Evolutionary conservation across 108 stramenopile genomes (phyloP).

Genomic region (Fistulifera pelliculosa): DNA sequence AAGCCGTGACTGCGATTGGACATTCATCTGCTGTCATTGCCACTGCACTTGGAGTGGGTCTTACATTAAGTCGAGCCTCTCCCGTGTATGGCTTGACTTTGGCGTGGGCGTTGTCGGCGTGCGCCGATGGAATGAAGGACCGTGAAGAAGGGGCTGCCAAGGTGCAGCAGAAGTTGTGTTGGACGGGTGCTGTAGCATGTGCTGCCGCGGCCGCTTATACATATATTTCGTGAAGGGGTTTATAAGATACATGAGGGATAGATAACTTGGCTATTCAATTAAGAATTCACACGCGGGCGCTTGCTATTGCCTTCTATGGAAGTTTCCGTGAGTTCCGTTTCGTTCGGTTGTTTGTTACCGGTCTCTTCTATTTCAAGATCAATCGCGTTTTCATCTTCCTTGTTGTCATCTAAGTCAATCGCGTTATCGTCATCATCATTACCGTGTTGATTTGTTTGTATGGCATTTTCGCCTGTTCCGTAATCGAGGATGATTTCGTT

Average conservation of each 20-base stretch:
- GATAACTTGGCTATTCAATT: too few species aligned
- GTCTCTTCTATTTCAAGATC: slow-evolving; percentile 11
- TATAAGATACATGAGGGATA: too few species aligned
- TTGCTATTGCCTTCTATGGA: too few species aligned
- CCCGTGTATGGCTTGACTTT: slow-evolving; percentile 56
- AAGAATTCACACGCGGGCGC: too few species aligned
- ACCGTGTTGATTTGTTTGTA: neutral
- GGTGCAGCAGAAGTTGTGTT: too few species aligned
- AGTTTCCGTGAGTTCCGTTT: neutral
- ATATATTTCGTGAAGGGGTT: too few species aligned
- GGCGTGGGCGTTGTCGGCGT: slow-evolving; percentile 70
- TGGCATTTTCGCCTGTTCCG: slow-evolving; percentile 7
- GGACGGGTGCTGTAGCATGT: too few species aligned
- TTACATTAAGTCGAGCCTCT: slow-evolving; percentile 18
- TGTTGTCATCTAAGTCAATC: slow-evolving; percentile 7
- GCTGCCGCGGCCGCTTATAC: too few species aligned
- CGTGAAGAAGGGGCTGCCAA: neutral
- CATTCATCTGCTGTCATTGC: slow-evolving; percentile 51
- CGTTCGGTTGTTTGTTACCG: neutral
- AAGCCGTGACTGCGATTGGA: slow-evolving; percentile 15
- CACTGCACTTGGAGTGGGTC: slow-evolving; percentile 43
- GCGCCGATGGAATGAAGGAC: slow-evolving; percentile 39
- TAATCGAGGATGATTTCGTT: slow-evolving; percentile 47
- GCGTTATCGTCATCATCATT: slow-evolving; percentile 9
- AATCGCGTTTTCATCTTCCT: slow-evolving; percentile 13